phyloP scores from a whole-genome alignment of 1,284 basidiomycete genomes.

The Cerrena zonata region DNA sequence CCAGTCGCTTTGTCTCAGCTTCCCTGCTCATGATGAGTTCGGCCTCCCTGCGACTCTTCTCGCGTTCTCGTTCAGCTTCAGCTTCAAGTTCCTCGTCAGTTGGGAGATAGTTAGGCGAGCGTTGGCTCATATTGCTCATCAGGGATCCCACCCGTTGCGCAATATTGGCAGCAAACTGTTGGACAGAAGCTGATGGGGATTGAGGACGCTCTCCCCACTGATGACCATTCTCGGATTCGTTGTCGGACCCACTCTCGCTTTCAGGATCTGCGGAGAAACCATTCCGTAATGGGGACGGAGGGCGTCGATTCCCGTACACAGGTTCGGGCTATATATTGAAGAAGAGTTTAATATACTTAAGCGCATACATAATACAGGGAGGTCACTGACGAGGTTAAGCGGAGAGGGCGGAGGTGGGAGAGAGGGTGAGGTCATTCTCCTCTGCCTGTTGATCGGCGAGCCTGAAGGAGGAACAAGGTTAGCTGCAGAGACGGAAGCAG shows the following conservation, averaged over 20 bases:
- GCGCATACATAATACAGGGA: constrained; percentile 6
- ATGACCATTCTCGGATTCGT: constrained; percentile 37
- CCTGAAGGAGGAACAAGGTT: constrained; percentile 23
- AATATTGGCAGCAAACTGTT: constrained; percentile 64
- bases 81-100: constrained; percentile 74
- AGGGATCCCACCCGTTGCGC: constrained; percentile 64
- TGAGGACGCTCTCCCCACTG: constrained; percentile 45
- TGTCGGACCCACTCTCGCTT: constrained; percentile 52
- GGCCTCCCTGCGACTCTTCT: constrained; percentile 65
- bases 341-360: too few species aligned
- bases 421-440: constrained; percentile 32
- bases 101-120: constrained; percentile 41
- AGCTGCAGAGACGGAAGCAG: constrained; percentile 24
- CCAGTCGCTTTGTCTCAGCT: constrained; percentile 59
- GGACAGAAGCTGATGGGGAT: constrained; percentile 60
- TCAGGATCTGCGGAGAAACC: constrained; percentile 44
- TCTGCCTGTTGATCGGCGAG: constrained; percentile 19
- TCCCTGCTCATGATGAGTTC: constrained; percentile 67
- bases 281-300: constrained; percentile 65
- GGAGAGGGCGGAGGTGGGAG: constrained; percentile 29
- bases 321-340: constrained; percentile 38
- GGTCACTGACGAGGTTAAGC: constrained; percentile 29
- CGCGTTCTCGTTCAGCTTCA: constrained; percentile 68
- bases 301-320: constrained; percentile 36
- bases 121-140: constrained; percentile 45